Evolutionary conservation across 139 green algal genomes (phyloP), one percentile per base, ranked within the genome.

Genomic region (Pleodorina starrii): DNA sequence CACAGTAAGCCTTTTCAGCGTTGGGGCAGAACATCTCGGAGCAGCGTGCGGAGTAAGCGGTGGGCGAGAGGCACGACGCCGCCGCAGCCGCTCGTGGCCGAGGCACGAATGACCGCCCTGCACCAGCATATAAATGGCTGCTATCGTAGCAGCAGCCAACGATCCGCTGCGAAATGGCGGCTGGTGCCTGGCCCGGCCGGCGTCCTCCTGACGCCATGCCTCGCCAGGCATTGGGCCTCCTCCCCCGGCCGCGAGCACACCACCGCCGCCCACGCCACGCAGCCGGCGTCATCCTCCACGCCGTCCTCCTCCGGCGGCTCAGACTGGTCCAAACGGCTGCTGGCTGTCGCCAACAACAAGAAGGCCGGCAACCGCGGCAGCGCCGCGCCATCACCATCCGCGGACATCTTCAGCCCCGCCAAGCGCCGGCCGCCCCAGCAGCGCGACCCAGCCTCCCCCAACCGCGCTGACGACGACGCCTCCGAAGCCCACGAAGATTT

Each of bases 321-420:
- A 0, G 80, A 89, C 40, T 91, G 89, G 89, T 91, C 89, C 17
- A 77, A 86, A 32, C 71, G 82, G 12, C 83, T 91, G 25, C 73
- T 91, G 0, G 32, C 60, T 25, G 51, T 91, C 11, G 72, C 57
- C 9, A 86, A 89, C 25, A 91, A 42, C 29, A 83, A 82, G 42
- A 74, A 48, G 6, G 23, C 42, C 19, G 40, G 27, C 40, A 74
- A 66, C 25, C 16, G 29, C 19, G 40, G 27, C 40, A 74, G 50
- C 25, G 21, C 17, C 16, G 7, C 5, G 12, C 9, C 79, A 14
- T 32, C n/a, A 0, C 23, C 9, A 4, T 3, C 44, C 0, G 50
- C 50, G 3, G 84, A 89, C 69, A 82, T 89, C 46, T 89, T 89
- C 69, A 48, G 4, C 2, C 74, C 86, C 16, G 78, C 77, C 79